phyloP scores from a whole-genome alignment of 768 basidiomycete species.

The Chalciporus piperatus region DNA sequence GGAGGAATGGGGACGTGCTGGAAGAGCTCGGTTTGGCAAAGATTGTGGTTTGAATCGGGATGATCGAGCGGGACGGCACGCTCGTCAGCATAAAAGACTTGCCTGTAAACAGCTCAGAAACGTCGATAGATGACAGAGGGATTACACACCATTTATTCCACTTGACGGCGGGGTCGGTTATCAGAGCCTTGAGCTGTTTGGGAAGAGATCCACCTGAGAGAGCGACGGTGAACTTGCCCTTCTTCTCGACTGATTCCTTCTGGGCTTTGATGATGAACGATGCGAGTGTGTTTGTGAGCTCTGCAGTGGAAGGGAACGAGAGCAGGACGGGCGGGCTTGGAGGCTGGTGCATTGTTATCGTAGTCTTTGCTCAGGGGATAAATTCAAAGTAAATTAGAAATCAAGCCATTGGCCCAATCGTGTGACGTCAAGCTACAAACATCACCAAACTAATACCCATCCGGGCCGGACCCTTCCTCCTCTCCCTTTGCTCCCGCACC shows the following conservation, averaged over 20 bases:
- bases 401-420: conserved; percentile 1
- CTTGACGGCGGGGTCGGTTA: conserved; percentile 60
- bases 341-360: conserved; percentile 43
- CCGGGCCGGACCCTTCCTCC: not conserved
- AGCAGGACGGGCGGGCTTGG: conserved; percentile 67
- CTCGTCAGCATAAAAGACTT: conserved; percentile 97
- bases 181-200: conserved; percentile 70
- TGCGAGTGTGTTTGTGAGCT: conserved; percentile 67
- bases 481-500: not conserved
- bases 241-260: conserved; percentile 83
- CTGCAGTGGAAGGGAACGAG: conserved; percentile 58
- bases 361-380: conserved; percentile 19
- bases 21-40: conserved; percentile 73
- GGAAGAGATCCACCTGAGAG: conserved; percentile 93
- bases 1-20: conserved; percentile 77
- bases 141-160: conserved; percentile 91
- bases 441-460: conserved; percentile 17
- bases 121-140: not conserved
- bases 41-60: conserved; percentile 86
- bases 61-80: conserved; percentile 91
- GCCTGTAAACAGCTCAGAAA: conserved; percentile 53
- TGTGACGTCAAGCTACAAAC: conserved; percentile 28
- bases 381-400: not conserved
- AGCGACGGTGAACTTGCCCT: conserved; percentile 89
- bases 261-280: conserved; percentile 84